Evolutionary conservation across 2,329 filamentous ascomycete genomes (phyloP).

Genomic region (Verticillium tricorpus): DNA sequence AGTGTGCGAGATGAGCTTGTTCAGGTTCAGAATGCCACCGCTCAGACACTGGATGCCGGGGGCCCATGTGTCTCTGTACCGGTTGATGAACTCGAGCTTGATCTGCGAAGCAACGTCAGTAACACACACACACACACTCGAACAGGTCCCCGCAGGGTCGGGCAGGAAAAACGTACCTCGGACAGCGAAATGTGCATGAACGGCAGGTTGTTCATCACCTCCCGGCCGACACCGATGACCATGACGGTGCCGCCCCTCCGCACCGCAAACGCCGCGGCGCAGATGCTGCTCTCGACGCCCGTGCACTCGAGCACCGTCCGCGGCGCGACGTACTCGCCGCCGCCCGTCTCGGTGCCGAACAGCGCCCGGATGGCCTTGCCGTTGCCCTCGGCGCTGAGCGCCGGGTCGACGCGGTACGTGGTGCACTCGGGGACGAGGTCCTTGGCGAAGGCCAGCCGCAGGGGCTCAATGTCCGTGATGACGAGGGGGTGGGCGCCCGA

Average conservation of each 20-base stretch:
- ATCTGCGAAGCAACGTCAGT: conserved; percentile 36
- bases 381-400: conserved; percentile 41
- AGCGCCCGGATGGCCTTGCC: conserved; percentile 47
- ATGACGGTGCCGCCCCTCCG: conserved; percentile 56
- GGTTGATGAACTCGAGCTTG: conserved; percentile 65
- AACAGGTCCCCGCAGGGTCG: neutral
- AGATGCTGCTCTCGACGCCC: conserved; percentile 58
- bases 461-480: conserved; percentile 57
- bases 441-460: conserved; percentile 52
- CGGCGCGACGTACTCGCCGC: conserved; percentile 52
- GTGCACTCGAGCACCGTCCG: conserved; percentile 61
- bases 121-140: neutral
- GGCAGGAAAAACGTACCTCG: conserved; percentile 35
- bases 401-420: conserved; percentile 48
- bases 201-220: conserved; percentile 60
- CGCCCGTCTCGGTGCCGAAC: conserved; percentile 33
- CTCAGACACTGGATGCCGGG: conserved; percentile 57
- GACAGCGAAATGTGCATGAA: conserved; percentile 63
- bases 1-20: conserved; percentile 57
- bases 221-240: conserved; percentile 59
- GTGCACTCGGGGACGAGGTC: conserved; percentile 48
- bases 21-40: conserved; percentile 56
- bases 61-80: conserved; percentile 67
- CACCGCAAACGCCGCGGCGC: conserved; percentile 52
- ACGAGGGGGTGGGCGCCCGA: conserved; percentile 60